phyloP scores from a whole-genome alignment of 2,329 filamentous ascomycete species.

The Shiraia sp. region DNA sequence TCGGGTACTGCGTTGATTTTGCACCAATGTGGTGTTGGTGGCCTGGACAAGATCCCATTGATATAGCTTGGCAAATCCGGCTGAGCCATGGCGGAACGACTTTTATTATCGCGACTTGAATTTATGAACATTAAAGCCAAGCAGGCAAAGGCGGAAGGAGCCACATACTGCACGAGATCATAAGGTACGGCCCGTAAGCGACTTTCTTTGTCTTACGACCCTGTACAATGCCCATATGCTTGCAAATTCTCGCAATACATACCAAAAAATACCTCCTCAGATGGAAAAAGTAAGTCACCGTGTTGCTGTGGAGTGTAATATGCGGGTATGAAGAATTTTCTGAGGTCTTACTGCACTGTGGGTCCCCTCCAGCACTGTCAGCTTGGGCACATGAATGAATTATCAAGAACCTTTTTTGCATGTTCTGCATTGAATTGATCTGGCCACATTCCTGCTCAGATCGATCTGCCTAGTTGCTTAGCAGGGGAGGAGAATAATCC shows the following conservation, averaged over 20 bases:
- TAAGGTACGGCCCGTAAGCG: background rate
- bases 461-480: no score
- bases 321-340: background rate
- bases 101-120: background rate
- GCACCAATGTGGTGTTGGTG: no score
- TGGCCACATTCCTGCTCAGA: no score
- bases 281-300: background rate
- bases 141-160: background rate
- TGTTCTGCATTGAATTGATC: no score
- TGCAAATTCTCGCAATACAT: background rate
- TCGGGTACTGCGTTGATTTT: no score
- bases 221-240: background rate
- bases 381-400: background rate
- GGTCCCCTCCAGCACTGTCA: background rate
- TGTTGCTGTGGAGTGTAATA: background rate
- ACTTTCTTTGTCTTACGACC: background rate
- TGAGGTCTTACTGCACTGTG: background rate
- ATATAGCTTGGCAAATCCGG: background rate
- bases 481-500: no score
- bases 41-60: no score
- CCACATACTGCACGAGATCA: background rate
- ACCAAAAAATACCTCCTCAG: background rate
- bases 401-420: no score
- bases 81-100: background rate
- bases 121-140: background rate